Conservation (phyloP, 1,284 basidiomycete species). For the Sanghuangporus weigelae region DNA sequence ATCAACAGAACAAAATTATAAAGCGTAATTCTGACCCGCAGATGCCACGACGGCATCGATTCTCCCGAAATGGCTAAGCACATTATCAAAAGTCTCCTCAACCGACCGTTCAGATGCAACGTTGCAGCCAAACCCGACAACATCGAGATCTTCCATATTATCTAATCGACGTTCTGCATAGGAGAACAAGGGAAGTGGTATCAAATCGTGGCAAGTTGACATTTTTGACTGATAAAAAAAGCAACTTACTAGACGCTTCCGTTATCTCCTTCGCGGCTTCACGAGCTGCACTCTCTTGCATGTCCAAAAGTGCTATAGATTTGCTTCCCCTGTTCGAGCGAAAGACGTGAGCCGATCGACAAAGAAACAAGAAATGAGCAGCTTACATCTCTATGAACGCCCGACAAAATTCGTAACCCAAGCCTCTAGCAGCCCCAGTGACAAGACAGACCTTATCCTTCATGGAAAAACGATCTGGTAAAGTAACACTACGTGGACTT, state of each 20-base stretch:
- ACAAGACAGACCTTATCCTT: constrained; percentile 70
- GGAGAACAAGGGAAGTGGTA: background rate
- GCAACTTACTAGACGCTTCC: constrained; percentile 42
- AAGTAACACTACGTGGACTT: constrained; percentile 26
- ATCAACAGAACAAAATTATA: background rate
- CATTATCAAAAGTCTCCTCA: constrained; percentile 60
- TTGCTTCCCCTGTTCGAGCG: constrained; percentile 63
- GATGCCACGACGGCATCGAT: constrained; percentile 86
- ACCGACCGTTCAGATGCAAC: constrained; percentile 82
- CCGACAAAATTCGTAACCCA: constrained; percentile 85
- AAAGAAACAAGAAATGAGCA: background rate
- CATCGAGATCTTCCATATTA: constrained; percentile 51
- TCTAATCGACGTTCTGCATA: constrained; percentile 52
- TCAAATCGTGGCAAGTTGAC: background rate
- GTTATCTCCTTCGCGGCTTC: constrained; percentile 72
- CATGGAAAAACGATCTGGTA: constrained; percentile 64
- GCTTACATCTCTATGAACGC: constrained; percentile 84
- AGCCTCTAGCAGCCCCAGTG: constrained; percentile 88
- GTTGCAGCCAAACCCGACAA: constrained; percentile 82
- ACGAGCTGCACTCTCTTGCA: constrained; percentile 70
- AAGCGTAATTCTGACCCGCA: constrained; percentile 53
- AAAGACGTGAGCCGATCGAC: no score
- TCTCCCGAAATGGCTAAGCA: constrained; percentile 73
- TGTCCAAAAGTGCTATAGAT: constrained; percentile 78
- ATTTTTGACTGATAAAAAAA: background rate